Conservation (phyloP, 1,284 basidiomycete genomes). For the Marasmius fiardii region DNA sequence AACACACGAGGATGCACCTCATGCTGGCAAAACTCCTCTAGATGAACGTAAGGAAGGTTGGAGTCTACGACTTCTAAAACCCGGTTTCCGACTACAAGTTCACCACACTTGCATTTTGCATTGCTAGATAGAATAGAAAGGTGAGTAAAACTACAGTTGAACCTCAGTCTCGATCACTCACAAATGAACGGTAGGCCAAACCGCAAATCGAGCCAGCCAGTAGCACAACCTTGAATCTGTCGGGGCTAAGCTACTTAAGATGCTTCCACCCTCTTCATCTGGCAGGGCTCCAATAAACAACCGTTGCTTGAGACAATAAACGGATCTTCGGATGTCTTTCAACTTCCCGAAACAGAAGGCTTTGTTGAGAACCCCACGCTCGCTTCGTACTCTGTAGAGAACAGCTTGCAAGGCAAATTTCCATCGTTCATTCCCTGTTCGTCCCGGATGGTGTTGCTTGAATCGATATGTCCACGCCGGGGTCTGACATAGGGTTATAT, state of each 20-base stretch:
- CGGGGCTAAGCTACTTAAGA: background rate
- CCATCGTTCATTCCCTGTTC: background rate
- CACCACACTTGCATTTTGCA: background rate
- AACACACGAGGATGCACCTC: background rate
- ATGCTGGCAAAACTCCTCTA: background rate
- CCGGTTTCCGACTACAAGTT: background rate
- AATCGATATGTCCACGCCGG: slow-evolving; percentile 9
- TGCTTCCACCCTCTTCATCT: background rate
- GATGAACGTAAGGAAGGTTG: background rate
- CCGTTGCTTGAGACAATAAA: background rate
- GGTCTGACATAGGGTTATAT: background rate
- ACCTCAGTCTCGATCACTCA: background rate
- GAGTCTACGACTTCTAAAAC: background rate
- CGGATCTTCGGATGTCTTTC: background rate
- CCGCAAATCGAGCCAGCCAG: background rate
- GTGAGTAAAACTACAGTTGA: background rate
- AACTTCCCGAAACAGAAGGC: background rate
- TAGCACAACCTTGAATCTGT: background rate
- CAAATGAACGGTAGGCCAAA: background rate
- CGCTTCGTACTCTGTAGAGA: background rate
- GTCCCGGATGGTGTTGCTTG: background rate
- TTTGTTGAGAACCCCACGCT: background rate
- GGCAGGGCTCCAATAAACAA: background rate
- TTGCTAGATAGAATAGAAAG: background rate
- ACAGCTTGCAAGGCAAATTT: background rate